Conservation (phyloP, 306 rosid genomes). For the Cucurbita moschata region DNA sequence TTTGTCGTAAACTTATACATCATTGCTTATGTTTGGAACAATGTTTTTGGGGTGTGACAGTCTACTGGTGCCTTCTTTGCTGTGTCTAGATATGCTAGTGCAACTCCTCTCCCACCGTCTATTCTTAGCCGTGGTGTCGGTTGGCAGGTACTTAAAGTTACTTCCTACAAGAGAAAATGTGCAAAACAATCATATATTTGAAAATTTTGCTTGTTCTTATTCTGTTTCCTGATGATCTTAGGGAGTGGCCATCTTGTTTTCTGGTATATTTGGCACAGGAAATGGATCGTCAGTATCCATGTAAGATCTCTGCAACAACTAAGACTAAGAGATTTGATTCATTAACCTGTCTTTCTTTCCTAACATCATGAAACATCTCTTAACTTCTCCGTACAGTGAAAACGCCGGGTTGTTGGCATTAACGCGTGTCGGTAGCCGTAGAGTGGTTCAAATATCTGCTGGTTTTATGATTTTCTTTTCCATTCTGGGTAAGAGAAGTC, state of each 20-base stretch:
- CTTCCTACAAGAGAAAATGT: not conserved
- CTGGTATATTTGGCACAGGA: slow-evolving; percentile 89
- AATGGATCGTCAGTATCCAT: slow-evolving; percentile 84
- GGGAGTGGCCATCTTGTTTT: slow-evolving; percentile 85
- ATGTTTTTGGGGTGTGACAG: slow-evolving; percentile 27
- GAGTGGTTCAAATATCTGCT: slow-evolving; percentile 90
- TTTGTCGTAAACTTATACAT: not conserved
- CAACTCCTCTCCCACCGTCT: slow-evolving; percentile 85
- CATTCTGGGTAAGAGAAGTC: slow-evolving; percentile 44
- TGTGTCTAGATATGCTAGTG: slow-evolving; percentile 80
- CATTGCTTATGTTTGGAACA: not conserved
- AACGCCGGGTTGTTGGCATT: slow-evolving; percentile 88
- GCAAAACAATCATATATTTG: not conserved
- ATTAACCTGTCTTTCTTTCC: not conserved
- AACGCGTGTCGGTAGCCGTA: slow-evolving; percentile 93
- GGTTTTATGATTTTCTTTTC: slow-evolving; percentile 96
- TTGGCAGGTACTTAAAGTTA: slow-evolving; percentile 60
- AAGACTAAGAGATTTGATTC: not conserved
- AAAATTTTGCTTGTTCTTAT: not conserved
- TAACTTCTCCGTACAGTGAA: slow-evolving; percentile 33
- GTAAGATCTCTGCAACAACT: slow-evolving; percentile 30
- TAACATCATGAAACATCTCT: not conserved
- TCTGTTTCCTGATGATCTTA: slow-evolving; percentile 14
- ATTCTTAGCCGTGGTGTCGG: slow-evolving; percentile 93
- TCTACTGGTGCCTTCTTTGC: slow-evolving; percentile 83